Conservation (phyloP, 805 yeast species). For the Ogataea pini region DNA sequence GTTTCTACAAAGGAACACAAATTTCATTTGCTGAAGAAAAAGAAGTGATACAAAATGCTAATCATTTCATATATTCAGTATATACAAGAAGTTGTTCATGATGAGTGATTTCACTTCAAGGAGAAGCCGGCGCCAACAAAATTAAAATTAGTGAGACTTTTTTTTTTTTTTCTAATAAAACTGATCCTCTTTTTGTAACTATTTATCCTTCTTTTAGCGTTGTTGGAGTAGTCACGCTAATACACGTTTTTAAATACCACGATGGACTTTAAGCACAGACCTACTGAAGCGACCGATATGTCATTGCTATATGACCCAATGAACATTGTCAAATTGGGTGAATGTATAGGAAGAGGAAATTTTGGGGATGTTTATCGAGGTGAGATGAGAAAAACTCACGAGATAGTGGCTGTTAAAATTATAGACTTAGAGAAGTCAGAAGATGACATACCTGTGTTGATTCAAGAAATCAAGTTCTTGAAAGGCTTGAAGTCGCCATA, state of each 20-base stretch:
- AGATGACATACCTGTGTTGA: slow-evolving; percentile 69
- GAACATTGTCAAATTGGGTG: slow-evolving; percentile 36
- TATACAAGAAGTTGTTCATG: background rate
- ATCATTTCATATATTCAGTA: background rate
- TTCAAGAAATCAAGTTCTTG: slow-evolving; percentile 78
- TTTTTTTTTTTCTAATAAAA: background rate
- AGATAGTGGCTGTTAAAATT: slow-evolving; percentile 80
- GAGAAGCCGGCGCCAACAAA: slow-evolving; percentile 1
- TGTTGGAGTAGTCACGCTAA: background rate
- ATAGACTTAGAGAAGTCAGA: slow-evolving; percentile 76
- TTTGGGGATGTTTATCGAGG: slow-evolving; percentile 87
- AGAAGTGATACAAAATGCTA: slow-evolving; percentile 13
- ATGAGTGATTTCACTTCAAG: too few relatives aligned
- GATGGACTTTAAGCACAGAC: background rate
- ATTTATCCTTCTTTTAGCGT: background rate
- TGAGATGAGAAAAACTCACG: slow-evolving; percentile 31
- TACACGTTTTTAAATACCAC: background rate
- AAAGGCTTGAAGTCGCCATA: slow-evolving; percentile 64
- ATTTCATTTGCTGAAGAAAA: slow-evolving; percentile 30
- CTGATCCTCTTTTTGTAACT: background rate
- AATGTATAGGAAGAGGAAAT: slow-evolving; percentile 79
- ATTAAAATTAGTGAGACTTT: too few relatives aligned
- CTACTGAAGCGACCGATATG: background rate
- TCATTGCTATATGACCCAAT: slow-evolving; percentile 19
- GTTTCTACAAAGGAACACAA: slow-evolving; percentile 17